A percentile compares a stretch with the other conserved stretches of the same genome.
Conservation (phyloP, 1,284 basidiomycete genomes). For the Abortiporus biennis region DNA sequence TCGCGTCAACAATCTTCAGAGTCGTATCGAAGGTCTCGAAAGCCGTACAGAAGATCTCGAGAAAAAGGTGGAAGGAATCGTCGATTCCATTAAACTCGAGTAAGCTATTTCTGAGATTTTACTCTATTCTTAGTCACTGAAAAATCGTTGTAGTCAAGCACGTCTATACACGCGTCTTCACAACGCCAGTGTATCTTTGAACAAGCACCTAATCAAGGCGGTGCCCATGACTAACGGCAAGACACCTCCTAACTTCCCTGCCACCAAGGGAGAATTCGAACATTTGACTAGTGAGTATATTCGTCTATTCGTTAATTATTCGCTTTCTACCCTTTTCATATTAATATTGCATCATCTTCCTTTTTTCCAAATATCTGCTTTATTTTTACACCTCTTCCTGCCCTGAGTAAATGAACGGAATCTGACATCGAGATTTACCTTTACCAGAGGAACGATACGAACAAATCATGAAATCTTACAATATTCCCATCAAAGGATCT, state of each 20-base stretch:
- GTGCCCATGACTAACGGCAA: conserved; percentile 28
- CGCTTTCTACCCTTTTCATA: background rate
- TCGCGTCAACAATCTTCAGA: background rate
- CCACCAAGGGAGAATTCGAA: conserved; percentile 35
- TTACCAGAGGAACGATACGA: conserved; percentile 34
- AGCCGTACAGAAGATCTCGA: conserved; percentile 23
- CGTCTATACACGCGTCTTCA: conserved; percentile 29
- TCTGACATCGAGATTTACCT: too few relatives aligned
- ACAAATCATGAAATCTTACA: conserved; percentile 28
- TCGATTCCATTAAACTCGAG: conserved; percentile 29
- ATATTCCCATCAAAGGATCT: conserved; percentile 26
- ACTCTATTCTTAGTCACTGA: background rate
- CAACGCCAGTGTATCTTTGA: conserved; percentile 26
- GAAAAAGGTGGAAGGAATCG: conserved; percentile 25
- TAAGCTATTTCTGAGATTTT: conserved; percentile 14
- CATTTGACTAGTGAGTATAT: conserved; percentile 30
- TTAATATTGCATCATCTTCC: background rate
- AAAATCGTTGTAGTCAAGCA: conserved; percentile 23
- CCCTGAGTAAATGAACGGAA: too few relatives aligned
- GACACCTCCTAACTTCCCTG: conserved; percentile 29
- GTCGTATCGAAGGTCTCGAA: conserved; percentile 12
- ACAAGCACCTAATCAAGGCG: conserved; percentile 26
- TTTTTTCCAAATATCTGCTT: too few relatives aligned
- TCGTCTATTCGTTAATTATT: background rate
- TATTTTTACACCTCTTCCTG: too few relatives aligned